Evolutionary conservation across 2,329 filamentous ascomycete species (phyloP).

Genomic region (Arachnomyces sp.): DNA sequence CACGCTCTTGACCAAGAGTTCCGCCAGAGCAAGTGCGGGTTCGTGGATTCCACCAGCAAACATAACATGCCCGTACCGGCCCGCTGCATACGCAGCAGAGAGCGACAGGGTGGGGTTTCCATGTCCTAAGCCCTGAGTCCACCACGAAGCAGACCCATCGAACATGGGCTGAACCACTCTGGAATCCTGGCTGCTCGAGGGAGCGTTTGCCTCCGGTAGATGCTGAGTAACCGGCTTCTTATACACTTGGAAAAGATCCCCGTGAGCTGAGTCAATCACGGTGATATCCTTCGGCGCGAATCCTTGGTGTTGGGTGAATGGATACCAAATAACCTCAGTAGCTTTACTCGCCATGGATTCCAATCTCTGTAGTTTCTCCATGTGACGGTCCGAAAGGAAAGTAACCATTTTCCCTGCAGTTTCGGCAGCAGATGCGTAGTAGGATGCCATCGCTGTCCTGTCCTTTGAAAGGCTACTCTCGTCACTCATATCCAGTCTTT

Average conservation of each 20-base stretch:
- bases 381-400: conserved; percentile 48
- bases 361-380: conserved; percentile 50
- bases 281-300: conserved; percentile 57
- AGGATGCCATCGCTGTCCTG: conserved; percentile 50
- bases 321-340: conserved; percentile 68
- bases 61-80: conserved; percentile 82
- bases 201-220: conserved; percentile 1
- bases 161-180: conserved; percentile 58
- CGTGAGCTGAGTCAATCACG: conserved; percentile 71
- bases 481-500: conserved; percentile 17
- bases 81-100: conserved; percentile 71
- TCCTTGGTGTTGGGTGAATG: conserved; percentile 72
- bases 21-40: conserved; percentile 63
- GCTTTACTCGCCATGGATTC: conserved; percentile 57
- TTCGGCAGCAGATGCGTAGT: conserved; percentile 49
- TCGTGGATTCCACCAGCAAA: conserved; percentile 75
- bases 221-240: conserved; percentile 17
- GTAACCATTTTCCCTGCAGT: conserved; percentile 42
- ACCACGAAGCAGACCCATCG: conserved; percentile 83
- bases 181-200: background rate
- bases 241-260: conserved; percentile 67
- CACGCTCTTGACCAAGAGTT: conserved; percentile 53
- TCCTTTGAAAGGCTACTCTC: conserved; percentile 41
- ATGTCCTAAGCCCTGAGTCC: conserved; percentile 82
- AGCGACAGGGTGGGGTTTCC: conserved; percentile 65